Evolutionary conservation across 768 basidiomycete species (phyloP), one percentile per base, ranked within the genome.

Genomic region (Pleurotus salmoneostramineus): DNA sequence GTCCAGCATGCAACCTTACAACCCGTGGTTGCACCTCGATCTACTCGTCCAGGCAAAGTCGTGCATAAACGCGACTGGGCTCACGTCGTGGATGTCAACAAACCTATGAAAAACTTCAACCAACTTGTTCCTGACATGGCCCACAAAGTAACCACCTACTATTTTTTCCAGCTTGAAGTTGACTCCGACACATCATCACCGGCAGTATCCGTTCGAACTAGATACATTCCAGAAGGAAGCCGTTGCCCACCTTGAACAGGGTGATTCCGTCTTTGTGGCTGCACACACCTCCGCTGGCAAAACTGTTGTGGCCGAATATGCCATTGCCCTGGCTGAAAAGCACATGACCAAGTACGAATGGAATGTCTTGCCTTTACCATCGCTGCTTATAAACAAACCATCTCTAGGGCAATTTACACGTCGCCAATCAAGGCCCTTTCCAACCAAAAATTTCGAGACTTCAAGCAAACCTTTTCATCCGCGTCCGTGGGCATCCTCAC

Each of bases 311-410:
- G 97, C 97, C 0, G 97, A 99, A 68, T 99, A 98, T 70, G 97
- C 97, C 1, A 98, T 99, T 64, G 92, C 95, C 4, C 79, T 99
- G 6, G 96, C 97, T 4, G 91, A 88, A 63, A 95, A 95, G 67
- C 97, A 99, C 73, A 97, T 99, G 95, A 99, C 97, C n/a, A 83
- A 94, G 95, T 94, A n/a, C n/a, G n/a, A n/a, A n/a, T n/a, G n/a
- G 61, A 36, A 64, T 72, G 62, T 36, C 55, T 31, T 50, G 35
- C 5, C 6, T 51, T 32, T 40, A 12, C 11, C 14, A 40, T 54
- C 56, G 17, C 42, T n/a, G 8, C 15, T 47, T 36, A 31, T 60
- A 34, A 8, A 5, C 45, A 2, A 27, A 21, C 32, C n/a, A 56
- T 47, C 33, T 33, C 34, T 63, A 98, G 96, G 51, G 95, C 97